phyloP scores from a whole-genome alignment of 768 basidiomycete genomes.

The Lepiota brunneoincarnata region DNA sequence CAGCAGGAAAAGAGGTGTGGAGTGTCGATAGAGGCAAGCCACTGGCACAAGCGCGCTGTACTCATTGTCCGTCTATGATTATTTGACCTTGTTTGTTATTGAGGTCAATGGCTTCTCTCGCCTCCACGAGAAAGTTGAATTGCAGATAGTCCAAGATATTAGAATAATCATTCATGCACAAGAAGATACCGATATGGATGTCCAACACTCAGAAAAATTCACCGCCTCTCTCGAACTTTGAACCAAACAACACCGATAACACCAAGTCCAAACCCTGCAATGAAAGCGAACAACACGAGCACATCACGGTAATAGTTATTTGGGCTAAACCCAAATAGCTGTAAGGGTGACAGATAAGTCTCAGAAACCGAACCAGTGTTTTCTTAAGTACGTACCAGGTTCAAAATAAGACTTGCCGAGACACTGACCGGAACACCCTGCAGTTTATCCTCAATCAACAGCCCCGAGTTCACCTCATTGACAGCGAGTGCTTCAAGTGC shows the following conservation, averaged over 20 bases:
- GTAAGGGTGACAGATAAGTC: neutral
- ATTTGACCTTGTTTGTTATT: conserved; percentile 3
- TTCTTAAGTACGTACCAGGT: conserved; percentile 50
- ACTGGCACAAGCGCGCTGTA: neutral
- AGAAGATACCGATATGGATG: neutral
- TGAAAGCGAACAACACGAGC: conserved; percentile 81
- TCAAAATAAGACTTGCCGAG: conserved; percentile 84
- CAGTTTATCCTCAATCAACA: conserved; percentile 77
- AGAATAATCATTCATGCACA: neutral
- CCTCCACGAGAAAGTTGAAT: too few relatives aligned
- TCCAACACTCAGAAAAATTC: conserved; percentile 2
- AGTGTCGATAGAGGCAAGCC: neutral
- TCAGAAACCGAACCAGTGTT: neutral
- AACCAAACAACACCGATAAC: conserved; percentile 80
- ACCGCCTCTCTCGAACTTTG: conserved; percentile 75
- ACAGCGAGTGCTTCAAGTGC: conserved; percentile 83
- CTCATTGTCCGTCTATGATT: neutral
- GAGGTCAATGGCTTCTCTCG: neutral
- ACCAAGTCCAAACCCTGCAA: conserved; percentile 70
- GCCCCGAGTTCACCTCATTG: conserved; percentile 88
- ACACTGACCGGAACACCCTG: conserved; percentile 81
- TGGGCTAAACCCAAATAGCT: conserved; percentile 85
- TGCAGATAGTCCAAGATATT: neutral
- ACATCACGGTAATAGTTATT: conserved; percentile 90
- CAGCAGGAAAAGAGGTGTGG: neutral